phyloP scores from a whole-genome alignment of 768 basidiomycete genomes.

The Leccinum aurantiacum region DNA sequence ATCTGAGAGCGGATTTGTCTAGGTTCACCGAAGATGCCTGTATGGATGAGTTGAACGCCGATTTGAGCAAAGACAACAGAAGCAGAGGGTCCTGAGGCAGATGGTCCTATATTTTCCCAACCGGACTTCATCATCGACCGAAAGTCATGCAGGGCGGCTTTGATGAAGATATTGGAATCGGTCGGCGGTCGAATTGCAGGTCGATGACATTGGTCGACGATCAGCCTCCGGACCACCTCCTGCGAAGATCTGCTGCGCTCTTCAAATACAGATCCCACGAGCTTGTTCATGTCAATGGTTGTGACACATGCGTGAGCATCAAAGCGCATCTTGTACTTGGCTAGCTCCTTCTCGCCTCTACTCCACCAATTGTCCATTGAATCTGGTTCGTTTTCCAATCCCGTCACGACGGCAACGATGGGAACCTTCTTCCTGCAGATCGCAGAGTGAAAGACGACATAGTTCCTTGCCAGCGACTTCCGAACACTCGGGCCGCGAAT shows the following conservation, averaged over 20 bases:
- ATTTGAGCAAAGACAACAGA: constrained; percentile 21
- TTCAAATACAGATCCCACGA: constrained; percentile 17
- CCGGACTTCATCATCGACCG: constrained; percentile 28
- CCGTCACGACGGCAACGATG: constrained; percentile 34
- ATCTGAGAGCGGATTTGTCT: constrained; percentile 20
- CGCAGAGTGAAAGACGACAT: constrained; percentile 31
- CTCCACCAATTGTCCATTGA: constrained; percentile 42
- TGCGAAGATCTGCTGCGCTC: constrained; percentile 24
- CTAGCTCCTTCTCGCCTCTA: constrained; percentile 33
- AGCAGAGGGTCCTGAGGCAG: constrained; percentile 9
- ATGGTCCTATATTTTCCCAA: constrained; percentile 23
- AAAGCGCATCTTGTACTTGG: constrained; percentile 37
- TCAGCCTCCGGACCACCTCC: constrained; percentile 20
- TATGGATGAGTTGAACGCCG: constrained; percentile 14
- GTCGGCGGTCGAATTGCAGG: constrained; percentile 16
- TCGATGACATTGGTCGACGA: constrained; percentile 21
- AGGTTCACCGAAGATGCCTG: constrained; percentile 19
- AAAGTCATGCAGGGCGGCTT: constrained; percentile 28
- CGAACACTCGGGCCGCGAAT: constrained; percentile 31
- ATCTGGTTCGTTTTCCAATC: constrained; percentile 32
- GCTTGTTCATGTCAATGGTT: constrained; percentile 26
- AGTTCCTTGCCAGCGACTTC: constrained; percentile 30
- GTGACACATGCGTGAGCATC: constrained; percentile 44
- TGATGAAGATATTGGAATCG: constrained; percentile 24
- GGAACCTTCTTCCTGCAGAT: constrained; percentile 33